Evolutionary conservation across 176 grass and related monocot genomes (phyloP).

Genomic region (Raddia distichophylla): DNA sequence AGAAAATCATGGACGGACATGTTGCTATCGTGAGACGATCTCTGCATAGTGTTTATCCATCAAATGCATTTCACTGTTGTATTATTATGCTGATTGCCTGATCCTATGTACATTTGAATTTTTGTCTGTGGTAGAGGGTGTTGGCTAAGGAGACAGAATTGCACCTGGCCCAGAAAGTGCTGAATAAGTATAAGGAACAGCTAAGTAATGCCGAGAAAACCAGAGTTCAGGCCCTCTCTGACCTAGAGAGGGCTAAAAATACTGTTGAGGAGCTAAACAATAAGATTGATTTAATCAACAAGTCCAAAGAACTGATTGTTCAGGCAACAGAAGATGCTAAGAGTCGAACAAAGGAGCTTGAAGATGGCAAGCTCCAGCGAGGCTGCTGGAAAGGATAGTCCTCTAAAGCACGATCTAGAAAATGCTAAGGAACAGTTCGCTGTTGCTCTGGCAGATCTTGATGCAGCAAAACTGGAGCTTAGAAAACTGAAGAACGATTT

Average conservation of each 20-base stretch:
- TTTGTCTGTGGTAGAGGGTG: conserved; percentile 46
- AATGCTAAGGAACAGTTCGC: conserved; percentile 73
- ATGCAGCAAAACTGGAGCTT: conserved; percentile 80
- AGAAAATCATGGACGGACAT: not conserved
- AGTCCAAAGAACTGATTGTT: conserved; percentile 77
- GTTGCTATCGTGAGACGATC: not conserved
- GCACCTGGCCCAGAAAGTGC: conserved; percentile 81
- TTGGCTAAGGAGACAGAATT: conserved; percentile 87
- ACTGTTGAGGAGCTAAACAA: conserved; percentile 64
- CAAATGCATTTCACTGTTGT: conserved; percentile 31
- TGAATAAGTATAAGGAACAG: conserved; percentile 94
- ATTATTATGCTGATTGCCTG: conserved; percentile 29
- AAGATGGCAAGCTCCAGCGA: conserved; percentile 51
- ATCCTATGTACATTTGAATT: conserved; percentile 1
- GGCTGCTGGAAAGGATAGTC: conserved; percentile 56
- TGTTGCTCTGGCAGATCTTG: conserved; percentile 79
- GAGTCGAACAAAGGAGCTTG: conserved; percentile 62
- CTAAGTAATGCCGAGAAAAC: conserved; percentile 79
- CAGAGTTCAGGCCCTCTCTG: conserved; percentile 64
- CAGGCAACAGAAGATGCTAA: conserved; percentile 80
- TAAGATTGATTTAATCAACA: conserved; percentile 68
- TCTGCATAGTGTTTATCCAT: not conserved
- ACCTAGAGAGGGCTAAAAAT: conserved; percentile 81
- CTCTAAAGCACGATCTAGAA: conserved; percentile 74
- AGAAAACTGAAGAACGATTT: conserved; percentile 89